A percentile compares a stretch with the other conserved stretches of the same genome.
phyloP scores from a whole-genome alignment of 306 rosid genomes.

The Hippophae tibetana region DNA sequence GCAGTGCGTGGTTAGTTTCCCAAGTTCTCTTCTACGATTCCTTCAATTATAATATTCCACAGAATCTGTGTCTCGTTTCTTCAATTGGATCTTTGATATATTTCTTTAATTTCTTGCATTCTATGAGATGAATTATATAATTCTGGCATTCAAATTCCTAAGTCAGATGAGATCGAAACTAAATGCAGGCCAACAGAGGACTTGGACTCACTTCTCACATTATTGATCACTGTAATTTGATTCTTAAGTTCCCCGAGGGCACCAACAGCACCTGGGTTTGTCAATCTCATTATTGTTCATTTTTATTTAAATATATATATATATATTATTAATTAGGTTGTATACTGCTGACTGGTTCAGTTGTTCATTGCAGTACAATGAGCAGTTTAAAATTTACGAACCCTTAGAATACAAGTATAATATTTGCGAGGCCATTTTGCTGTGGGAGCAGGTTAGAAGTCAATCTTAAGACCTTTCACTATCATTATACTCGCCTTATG shows the following conservation, averaged over 20 bases:
- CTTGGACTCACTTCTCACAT: conserved; percentile 87
- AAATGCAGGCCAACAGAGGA: conserved; percentile 79
- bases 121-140: not conserved
- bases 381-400: conserved; percentile 74
- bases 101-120: not conserved
- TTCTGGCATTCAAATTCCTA: not conserved
- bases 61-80: not conserved
- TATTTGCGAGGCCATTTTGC: conserved; percentile 67
- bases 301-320: not conserved
- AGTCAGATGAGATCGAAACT: conserved; percentile 13
- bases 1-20: conserved; percentile 75
- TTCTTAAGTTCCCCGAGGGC: conserved; percentile 74
- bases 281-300: conserved; percentile 10
- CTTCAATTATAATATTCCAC: not conserved
- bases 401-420: conserved; percentile 73
- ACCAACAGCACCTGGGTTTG: conserved; percentile 97
- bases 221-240: conserved; percentile 69
- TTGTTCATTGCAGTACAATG: conserved; percentile 61
- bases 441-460: conserved; percentile 88
- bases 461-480: conserved; percentile 1
- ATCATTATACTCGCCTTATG: conserved; percentile 5
- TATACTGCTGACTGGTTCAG: conserved; percentile 15
- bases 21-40: not conserved
- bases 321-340: not conserved
- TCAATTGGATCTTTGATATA: not conserved